A percentile compares a stretch with the other conserved stretches of the same genome.
phyloP scores from a whole-genome alignment of 805 yeast species.

The Candida argentea region DNA sequence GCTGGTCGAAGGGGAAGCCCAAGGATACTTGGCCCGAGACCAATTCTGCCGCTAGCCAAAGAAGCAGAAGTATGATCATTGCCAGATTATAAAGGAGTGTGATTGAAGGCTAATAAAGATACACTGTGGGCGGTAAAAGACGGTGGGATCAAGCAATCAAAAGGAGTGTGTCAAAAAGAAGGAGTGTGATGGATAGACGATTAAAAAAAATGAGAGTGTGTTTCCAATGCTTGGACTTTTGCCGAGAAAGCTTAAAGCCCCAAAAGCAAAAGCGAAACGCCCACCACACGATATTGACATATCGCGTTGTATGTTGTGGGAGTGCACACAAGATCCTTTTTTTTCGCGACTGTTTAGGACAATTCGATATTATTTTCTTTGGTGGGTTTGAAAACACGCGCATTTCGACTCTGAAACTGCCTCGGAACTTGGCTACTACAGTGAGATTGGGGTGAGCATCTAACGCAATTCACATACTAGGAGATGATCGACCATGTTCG shows the following conservation, averaged over 20 bases:
- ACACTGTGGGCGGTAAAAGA: no score
- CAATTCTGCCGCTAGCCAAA: conserved; percentile 5
- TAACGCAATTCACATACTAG: no score
- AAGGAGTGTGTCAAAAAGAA: neutral
- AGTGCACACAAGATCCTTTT: no score
- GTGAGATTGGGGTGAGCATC: no score
- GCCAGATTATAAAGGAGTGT: conserved; percentile 1
- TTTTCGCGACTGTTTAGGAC: no score
- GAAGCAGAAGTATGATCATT: conserved; percentile 6
- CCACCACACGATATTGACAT: neutral
- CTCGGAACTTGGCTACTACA: no score
- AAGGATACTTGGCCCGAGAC: conserved; percentile 38
- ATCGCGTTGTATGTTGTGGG: no score
- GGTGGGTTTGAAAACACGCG: no score
- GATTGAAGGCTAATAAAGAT: conserved; percentile 1
- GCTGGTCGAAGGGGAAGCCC: conserved; percentile 74
- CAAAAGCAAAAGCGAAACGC: neutral
- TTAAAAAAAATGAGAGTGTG: neutral
- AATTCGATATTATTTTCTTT: no score
- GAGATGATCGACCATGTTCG: no score
- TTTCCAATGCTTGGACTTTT: no score
- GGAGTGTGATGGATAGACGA: neutral
- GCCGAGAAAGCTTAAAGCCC: neutral
- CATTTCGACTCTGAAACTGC: no score
- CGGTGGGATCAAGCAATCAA: neutral